Evolutionary conservation across 164 flowering plant species (phyloP).

Genomic region (Sedum album): DNA sequence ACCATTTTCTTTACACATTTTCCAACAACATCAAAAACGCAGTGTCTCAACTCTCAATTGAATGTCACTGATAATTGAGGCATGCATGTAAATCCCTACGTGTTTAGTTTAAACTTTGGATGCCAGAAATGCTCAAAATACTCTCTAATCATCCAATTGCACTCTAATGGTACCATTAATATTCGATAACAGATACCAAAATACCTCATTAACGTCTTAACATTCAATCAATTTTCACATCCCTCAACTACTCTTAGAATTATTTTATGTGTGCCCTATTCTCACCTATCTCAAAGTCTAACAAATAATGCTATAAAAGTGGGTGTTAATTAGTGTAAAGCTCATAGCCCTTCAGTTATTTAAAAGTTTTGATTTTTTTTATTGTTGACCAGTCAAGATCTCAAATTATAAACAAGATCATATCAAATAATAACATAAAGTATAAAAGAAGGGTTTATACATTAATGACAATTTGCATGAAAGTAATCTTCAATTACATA

Average conservation of each 20-base stretch:
- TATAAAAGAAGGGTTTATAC: background rate
- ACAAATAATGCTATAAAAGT: background rate
- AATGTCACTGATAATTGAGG: too few species aligned
- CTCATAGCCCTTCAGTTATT: background rate
- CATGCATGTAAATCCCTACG: too few species aligned
- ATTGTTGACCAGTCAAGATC: conserved; percentile 2
- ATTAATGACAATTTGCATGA: background rate
- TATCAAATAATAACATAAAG: background rate
- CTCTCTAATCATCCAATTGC: too few species aligned
- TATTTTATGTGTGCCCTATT: too few species aligned
- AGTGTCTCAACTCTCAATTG: too few species aligned
- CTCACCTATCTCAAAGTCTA: background rate
- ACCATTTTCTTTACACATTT: too few species aligned
- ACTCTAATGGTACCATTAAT: too few species aligned
- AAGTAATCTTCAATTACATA: background rate
- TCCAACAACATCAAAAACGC: too few species aligned
- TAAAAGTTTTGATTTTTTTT: background rate
- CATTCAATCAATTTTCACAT: background rate
- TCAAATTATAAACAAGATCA: background rate
- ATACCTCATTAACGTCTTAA: too few species aligned
- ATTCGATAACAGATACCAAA: too few species aligned
- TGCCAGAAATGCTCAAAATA: too few species aligned
- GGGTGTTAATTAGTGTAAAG: background rate
- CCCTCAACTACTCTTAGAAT: background rate
- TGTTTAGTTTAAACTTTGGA: too few species aligned